Evolutionary conservation across 257 asterid species (phyloP).

Genomic region (Salvia hispanica): DNA sequence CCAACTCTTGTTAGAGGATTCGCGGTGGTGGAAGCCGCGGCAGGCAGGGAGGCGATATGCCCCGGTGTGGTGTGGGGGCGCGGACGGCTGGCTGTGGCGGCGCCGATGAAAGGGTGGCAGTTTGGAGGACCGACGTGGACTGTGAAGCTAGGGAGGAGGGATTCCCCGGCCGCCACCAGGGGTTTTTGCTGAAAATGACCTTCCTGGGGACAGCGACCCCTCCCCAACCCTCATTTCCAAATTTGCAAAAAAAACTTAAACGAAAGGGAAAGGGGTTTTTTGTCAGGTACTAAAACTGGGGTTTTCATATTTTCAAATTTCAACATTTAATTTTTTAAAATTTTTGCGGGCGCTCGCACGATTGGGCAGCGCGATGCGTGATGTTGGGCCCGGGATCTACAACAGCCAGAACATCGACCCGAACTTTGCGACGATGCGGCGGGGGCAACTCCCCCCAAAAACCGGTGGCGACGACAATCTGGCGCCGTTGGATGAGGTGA

Average conservation of each 20-base stretch:
- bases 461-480: constrained; percentile 27
- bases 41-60: constrained; percentile 35
- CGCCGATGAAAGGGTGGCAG: constrained; percentile 35
- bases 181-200: constrained; percentile 25
- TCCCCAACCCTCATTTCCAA: constrained; percentile 19
- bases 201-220: constrained; percentile 29
- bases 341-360: constrained; percentile 40
- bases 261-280: constrained; percentile 37
- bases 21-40: constrained; percentile 38
- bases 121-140: constrained; percentile 47
- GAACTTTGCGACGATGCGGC: constrained; percentile 36
- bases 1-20: constrained; percentile 35
- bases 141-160: constrained; percentile 38
- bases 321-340: too few species aligned
- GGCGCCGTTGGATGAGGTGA: constrained; percentile 35
- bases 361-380: constrained; percentile 41
- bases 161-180: constrained; percentile 41
- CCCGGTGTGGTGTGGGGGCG: constrained; percentile 48
- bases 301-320: not conserved
- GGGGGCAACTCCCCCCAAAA: constrained; percentile 34
- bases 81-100: constrained; percentile 40
- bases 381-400: constrained; percentile 35
- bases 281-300: constrained; percentile 33
- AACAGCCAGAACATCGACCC: constrained; percentile 35
- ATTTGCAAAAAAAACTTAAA: constrained; percentile 27